A percentile compares a stretch with the other conserved stretches of the same genome.
Evolutionary conservation across 1,139 yeast species (phyloP).

Genomic region (Meyerozyma elateridarum): DNA sequence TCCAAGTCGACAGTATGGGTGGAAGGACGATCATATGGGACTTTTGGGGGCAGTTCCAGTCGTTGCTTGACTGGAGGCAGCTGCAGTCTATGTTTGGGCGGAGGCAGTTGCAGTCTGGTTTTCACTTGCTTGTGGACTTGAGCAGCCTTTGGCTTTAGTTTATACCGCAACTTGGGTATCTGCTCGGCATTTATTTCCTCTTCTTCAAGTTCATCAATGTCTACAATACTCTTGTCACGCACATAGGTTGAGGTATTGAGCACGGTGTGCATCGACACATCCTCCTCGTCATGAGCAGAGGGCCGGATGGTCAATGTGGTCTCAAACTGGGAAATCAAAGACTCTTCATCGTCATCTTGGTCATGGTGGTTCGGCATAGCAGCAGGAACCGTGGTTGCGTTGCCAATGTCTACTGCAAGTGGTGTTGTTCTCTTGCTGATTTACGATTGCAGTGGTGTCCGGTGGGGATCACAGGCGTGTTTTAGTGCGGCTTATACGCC

Average conservation of each 20-base stretch:
- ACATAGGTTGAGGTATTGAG: constrained; percentile 25
- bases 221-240: constrained; percentile 30
- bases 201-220: constrained; percentile 27
- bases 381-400: constrained; percentile 7
- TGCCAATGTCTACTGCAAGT: too few species aligned
- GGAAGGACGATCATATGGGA: too few species aligned
- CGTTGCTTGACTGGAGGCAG: neutral
- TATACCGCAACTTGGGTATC: constrained; percentile 28
- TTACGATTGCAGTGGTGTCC: neutral
- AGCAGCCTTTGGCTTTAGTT: constrained; percentile 7
- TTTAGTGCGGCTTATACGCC: too few species aligned
- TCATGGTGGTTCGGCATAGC: constrained; percentile 7
- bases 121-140: neutral
- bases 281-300: constrained; percentile 30
- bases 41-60: neutral
- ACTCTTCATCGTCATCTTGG: constrained; percentile 39
- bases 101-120: neutral
- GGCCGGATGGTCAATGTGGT: constrained; percentile 43
- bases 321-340: constrained; percentile 45
- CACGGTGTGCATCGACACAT: constrained; percentile 40
- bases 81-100: neutral
- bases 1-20: neutral
- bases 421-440: constrained; percentile 3
- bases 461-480: neutral
- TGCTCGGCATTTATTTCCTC: constrained; percentile 32